A percentile compares a stretch with the other conserved stretches of the same genome.
Evolutionary conservation across 805 yeast species (phyloP).

Genomic region (Alloascoidea hylecoeti): DNA sequence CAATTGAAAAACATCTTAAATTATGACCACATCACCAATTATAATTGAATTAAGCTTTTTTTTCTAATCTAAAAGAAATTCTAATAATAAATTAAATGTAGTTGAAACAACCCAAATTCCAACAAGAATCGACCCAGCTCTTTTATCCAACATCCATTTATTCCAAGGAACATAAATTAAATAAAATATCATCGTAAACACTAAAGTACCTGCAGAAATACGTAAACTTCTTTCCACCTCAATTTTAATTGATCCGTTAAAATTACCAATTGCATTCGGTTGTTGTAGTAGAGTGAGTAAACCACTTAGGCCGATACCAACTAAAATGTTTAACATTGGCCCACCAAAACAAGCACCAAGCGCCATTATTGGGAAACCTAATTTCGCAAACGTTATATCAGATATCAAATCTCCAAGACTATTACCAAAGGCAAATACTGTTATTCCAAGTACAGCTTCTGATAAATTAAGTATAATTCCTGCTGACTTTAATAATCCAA

Average conservation of each 20-base stretch:
- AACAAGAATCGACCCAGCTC: slow-evolving; percentile 25
- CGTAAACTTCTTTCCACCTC: slow-evolving; percentile 21
- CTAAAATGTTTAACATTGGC: slow-evolving; percentile 62
- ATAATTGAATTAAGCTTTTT: too few species aligned
- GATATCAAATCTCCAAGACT: slow-evolving; percentile 85
- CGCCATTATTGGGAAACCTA: slow-evolving; percentile 84
- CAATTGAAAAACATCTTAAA: too few species aligned
- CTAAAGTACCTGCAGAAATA: slow-evolving; percentile 23
- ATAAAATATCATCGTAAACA: slow-evolving; percentile 23
- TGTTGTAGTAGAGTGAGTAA: slow-evolving; percentile 14
- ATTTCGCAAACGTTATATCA: slow-evolving; percentile 60
- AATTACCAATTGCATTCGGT: slow-evolving; percentile 3
- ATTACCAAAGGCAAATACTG: slow-evolving; percentile 85
- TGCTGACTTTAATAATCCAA: slow-evolving; percentile 44
- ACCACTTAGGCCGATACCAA: slow-evolving; percentile 75
- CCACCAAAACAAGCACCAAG: slow-evolving; percentile 95
- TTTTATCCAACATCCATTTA: slow-evolving; percentile 25
- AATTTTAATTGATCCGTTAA: slow-evolving; percentile 12
- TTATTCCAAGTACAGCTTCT: slow-evolving; percentile 74
- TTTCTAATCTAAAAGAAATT: slow-evolving; percentile 4
- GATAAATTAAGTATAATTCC: slow-evolving; percentile 47
- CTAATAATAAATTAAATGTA: slow-evolving; percentile 12
- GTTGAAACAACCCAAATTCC: slow-evolving; percentile 28
- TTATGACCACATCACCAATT: too few species aligned
- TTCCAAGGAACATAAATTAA: slow-evolving; percentile 24